A percentile compares a stretch with the other conserved stretches of the same genome.
Conservation (phyloP, 23 red algal genomes). For the Gracilariopsis chorda region DNA sequence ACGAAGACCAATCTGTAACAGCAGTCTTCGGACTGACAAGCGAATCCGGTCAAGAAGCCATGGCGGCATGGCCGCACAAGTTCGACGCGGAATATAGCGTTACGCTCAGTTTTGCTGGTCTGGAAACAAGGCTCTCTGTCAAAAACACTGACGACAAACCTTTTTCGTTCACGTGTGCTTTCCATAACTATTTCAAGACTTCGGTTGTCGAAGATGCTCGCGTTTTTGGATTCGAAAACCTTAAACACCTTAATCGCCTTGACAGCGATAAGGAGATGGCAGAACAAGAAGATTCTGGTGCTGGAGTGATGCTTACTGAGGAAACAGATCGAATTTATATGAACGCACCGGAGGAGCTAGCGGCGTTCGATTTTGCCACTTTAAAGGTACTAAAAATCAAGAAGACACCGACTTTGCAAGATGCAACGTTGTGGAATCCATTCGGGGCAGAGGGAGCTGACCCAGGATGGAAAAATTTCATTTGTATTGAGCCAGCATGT, state of each 20-base stretch:
- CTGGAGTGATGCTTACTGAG: constrained; percentile 67
- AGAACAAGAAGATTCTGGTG: constrained; percentile 55
- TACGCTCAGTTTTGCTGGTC: constrained; percentile 70
- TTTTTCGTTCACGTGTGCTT: constrained; percentile 85
- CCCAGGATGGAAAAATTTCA: constrained; percentile 90
- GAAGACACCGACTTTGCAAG: constrained; percentile 77
- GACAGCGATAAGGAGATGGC: constrained; percentile 50
- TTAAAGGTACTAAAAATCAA: constrained; percentile 91
- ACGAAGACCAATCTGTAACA: constrained; percentile 60
- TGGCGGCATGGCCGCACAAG: constrained; percentile 46
- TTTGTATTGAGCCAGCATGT: constrained; percentile 95
- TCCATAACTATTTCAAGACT: constrained; percentile 95
- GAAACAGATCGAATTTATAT: constrained; percentile 86
- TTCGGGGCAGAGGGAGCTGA: constrained; percentile 89
- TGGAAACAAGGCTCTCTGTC: constrained; percentile 78
- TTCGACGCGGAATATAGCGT: constrained; percentile 88
- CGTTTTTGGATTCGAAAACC: constrained; percentile 86
- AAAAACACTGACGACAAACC: constrained; percentile 74
- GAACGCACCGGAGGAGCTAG: constrained; percentile 83
- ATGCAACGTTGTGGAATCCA: constrained; percentile 97
- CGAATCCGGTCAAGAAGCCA: constrained; percentile 41
- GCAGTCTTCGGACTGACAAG: constrained; percentile 51
- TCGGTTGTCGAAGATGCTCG: constrained; percentile 61
- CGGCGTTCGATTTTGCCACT: constrained; percentile 83
- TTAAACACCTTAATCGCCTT: constrained; percentile 64